phyloP scores from a whole-genome alignment of 1,284 basidiomycete species.

The Takashimella tepidaria region DNA sequence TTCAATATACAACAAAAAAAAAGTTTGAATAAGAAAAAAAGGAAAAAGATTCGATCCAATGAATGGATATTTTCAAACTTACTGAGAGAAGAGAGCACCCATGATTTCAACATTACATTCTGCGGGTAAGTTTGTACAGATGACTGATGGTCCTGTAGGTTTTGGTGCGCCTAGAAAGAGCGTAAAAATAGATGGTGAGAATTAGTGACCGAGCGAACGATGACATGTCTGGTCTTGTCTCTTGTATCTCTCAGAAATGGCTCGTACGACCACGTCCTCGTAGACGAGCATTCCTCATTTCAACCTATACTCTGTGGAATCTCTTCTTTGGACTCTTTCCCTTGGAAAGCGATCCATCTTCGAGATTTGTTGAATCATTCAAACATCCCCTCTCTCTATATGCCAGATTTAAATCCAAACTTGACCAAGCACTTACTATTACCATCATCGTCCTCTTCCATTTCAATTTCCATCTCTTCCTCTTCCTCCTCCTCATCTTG shows the following conservation, averaged over 20 bases:
- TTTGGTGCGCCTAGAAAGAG: neutral
- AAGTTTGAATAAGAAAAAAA: neutral
- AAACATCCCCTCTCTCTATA: neutral
- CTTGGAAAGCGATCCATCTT: too few relatives aligned
- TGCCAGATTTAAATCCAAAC: neutral
- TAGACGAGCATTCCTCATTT: too few relatives aligned
- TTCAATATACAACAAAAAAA: too few relatives aligned
- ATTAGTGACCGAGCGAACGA: too few relatives aligned
- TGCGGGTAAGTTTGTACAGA: constrained; percentile 40
- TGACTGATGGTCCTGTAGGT: constrained; percentile 7
- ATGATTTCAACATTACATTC: constrained; percentile 37
- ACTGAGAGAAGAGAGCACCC: constrained; percentile 32
- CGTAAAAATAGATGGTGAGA: too few relatives aligned
- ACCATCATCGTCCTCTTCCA: constrained; percentile 45
- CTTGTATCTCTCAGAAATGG: too few relatives aligned
- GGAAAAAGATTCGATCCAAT: neutral
- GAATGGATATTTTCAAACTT: constrained; percentile 7
- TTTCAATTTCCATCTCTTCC: constrained; percentile 46
- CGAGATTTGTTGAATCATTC: neutral
- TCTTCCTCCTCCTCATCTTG: constrained; percentile 33
- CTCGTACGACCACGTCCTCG: too few relatives aligned
- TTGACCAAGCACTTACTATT: constrained; percentile 7
- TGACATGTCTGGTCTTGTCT: too few relatives aligned
- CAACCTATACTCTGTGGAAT: too few relatives aligned
- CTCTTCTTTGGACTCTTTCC: too few relatives aligned